A percentile compares a stretch with the other conserved stretches of the same genome.
Evolutionary conservation across 179 eudicot genomes (phyloP).

Genomic region (Camellia oleifera): DNA sequence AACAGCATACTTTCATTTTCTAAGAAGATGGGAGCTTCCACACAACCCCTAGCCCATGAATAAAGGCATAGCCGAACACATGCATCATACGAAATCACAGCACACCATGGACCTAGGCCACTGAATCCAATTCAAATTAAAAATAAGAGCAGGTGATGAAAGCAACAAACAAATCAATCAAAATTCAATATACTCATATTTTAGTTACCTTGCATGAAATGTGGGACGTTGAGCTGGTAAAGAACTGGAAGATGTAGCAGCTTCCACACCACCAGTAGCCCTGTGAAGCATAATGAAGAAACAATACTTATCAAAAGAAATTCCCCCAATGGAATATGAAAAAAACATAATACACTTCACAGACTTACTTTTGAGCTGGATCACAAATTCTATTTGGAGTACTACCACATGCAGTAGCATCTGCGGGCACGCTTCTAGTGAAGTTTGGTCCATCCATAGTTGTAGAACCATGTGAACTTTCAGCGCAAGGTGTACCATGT

Average conservation of each 20-base stretch:
- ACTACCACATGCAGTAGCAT: conserved; percentile 5
- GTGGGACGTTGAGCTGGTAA: conserved; percentile 26
- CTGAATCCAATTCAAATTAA: conserved; percentile 35
- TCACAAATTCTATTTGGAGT: conserved; percentile 11
- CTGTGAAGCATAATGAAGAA: conserved; percentile 20
- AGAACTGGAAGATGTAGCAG: conserved; percentile 20
- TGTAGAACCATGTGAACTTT: conserved; percentile 20
- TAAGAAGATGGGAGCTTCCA: conserved; percentile 79
- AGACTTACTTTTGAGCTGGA: conserved; percentile 24
- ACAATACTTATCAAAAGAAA: background rate
- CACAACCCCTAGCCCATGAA: conserved; percentile 83
- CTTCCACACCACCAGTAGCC: conserved; percentile 18
- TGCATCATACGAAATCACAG: conserved; percentile 84
- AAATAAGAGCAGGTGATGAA: conserved; percentile 5
- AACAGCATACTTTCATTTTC: conserved; percentile 74
- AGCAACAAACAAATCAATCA: background rate
- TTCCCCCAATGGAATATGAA: background rate
- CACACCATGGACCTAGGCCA: conserved; percentile 81
- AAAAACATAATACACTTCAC: background rate
- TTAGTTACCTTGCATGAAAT: conserved; percentile 38
- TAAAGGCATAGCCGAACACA: conserved; percentile 90
- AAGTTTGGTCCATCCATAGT: conserved; percentile 6
- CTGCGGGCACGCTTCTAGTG: conserved; percentile 6
- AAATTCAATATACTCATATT: background rate
- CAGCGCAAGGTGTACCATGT: conserved; percentile 6